Percentiles rank a stretch among this genome's conserved stretches.
Evolutionary conservation across 495 filamentous ascomycete species (phyloP).

Genomic region (Ascodesmis nigricans): DNA sequence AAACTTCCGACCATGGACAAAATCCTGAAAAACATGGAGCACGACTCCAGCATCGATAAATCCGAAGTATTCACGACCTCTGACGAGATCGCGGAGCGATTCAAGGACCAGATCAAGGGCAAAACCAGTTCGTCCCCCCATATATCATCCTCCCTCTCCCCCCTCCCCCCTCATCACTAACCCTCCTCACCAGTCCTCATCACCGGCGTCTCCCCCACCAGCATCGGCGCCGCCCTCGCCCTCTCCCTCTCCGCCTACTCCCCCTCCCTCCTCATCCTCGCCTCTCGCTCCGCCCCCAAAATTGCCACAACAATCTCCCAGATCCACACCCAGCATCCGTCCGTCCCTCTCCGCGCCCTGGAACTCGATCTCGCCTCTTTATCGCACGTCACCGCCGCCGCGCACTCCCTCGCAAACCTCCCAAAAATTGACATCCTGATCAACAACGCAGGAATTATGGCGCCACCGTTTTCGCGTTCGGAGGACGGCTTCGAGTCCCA

Average conservation of each 20-base stretch:
- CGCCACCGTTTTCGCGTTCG: constrained; percentile 23
- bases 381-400: constrained; percentile 30
- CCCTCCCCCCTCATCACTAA: too few relatives aligned
- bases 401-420: constrained; percentile 26
- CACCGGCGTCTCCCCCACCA: constrained; percentile 29
- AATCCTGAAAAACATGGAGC: too few relatives aligned
- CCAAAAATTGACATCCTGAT: constrained; percentile 39
- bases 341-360: constrained; percentile 21
- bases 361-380: constrained; percentile 28
- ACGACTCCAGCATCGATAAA: too few relatives aligned
- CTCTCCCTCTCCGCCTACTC: constrained; percentile 25
- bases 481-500: constrained; percentile 33
- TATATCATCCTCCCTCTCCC: too few relatives aligned
- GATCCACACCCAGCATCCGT: constrained; percentile 8
- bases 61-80: too few relatives aligned
- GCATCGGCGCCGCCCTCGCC: constrained; percentile 29
- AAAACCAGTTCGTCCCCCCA: too few relatives aligned
- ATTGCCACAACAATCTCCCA: constrained; percentile 9
- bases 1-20: too few relatives aligned
- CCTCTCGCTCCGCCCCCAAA: constrained; percentile 11
- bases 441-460: constrained; percentile 52
- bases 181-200: too few relatives aligned
- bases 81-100: too few relatives aligned
- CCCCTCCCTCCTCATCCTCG: constrained; percentile 21
- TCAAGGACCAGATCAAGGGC: too few relatives aligned